Evolutionary conservation across 805 yeast species (phyloP), one percentile per base, ranked within the genome.

Genomic region (Candida nanaspora): DNA sequence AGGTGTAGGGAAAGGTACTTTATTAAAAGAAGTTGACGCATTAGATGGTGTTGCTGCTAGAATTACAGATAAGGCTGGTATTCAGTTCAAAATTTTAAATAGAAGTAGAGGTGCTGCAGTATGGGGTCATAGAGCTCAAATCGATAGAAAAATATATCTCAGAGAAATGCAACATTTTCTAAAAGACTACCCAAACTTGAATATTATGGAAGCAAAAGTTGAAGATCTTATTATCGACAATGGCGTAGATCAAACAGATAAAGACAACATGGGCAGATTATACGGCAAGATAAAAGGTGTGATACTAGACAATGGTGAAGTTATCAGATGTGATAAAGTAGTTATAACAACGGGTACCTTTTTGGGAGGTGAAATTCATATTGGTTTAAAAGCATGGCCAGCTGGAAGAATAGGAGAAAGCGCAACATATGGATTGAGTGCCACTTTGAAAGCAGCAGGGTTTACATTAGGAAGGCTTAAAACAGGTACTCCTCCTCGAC

Each of bases 71-170:
- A 68, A 73, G 51, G 94, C 98, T 0, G 98, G 98, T 0, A 84
- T 89, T 25, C 96, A 89, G 58, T 93, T 81, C 62, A 87, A 86
- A 53, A 80, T 86, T 46, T 68, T 93, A 46, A 93, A 93, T 58
- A 70, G 81, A 35, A 82, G 95, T 2, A 76, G 87, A 48, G 98
- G 98, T 2, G 85, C 95, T 0, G 98, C 98, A 0, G 98, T 91
- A 2, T 95, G 97, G 86, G 98, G 98, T 0, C 97, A 96, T 7
- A 65, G 99, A 44, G 96, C 96, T 1, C 98, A 93, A 63, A 91
- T 93, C 25, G 98, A 93, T 60, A 68, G 99, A 47, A 66, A 76
- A 35, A 70, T 91, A 2, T 93, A 93, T 57, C 64, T 82, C 50
- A 53, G 58, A 14, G 88, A 85, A 52, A 88, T 93, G 97, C 95